phyloP scores from a whole-genome alignment of 2,329 filamentous ascomycete genomes.

The Diplodia intermedia region DNA sequence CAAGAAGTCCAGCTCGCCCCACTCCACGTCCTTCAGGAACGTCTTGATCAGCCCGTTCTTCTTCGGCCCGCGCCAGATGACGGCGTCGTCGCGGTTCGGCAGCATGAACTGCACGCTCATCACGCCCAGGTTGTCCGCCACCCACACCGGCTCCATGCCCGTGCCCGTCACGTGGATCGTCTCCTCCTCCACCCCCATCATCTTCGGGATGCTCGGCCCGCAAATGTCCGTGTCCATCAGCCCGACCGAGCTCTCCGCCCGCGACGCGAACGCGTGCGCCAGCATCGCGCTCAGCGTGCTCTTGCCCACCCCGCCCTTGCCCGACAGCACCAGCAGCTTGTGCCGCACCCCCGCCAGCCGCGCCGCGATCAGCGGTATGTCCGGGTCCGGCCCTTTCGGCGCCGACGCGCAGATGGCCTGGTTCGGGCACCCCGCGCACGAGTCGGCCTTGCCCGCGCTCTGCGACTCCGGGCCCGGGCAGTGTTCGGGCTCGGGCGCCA shows the following conservation, averaged over 20 bases:
- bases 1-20: slow-evolving; percentile 92
- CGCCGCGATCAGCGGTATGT: slow-evolving; percentile 85
- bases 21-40: slow-evolving; percentile 96
- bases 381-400: slow-evolving; percentile 93
- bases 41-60: slow-evolving; percentile 99
- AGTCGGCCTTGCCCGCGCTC: slow-evolving; percentile 71
- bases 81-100: slow-evolving; percentile 88
- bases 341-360: slow-evolving; percentile 83
- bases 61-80: slow-evolving; percentile 97
- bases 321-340: slow-evolving; percentile 90
- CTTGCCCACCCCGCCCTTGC: slow-evolving; percentile 97
- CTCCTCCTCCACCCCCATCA: slow-evolving; percentile 96
- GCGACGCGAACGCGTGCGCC: slow-evolving; percentile 85
- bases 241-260: slow-evolving; percentile 79
- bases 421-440: slow-evolving; percentile 94
- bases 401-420: slow-evolving; percentile 93
- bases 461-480: slow-evolving; percentile 89
- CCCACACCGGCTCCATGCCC: slow-evolving; percentile 96
- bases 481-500: slow-evolving; percentile 95
- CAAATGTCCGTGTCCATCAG: slow-evolving; percentile 99
- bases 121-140: slow-evolving; percentile 88
- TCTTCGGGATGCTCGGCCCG: slow-evolving; percentile 94
- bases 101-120: slow-evolving; percentile 99
- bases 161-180: slow-evolving; percentile 88
- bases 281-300: slow-evolving; percentile 90